These are phyloP conservation scores for Chytridiales sp. DNA, from an alignment of 371 early-diverging fungal species.

Conservation along the genomic window DNA sequence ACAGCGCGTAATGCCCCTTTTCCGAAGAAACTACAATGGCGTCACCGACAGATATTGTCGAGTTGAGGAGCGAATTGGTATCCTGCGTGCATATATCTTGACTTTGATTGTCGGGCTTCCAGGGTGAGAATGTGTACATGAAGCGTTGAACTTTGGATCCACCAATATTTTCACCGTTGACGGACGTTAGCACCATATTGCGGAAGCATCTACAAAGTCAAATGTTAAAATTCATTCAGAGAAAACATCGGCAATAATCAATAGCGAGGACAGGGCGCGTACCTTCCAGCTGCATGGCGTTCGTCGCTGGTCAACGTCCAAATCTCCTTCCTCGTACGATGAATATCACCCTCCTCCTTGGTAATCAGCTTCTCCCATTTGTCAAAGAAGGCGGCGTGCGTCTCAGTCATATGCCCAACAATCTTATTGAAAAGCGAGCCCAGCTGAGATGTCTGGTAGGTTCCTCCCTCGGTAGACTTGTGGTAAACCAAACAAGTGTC, in stretches of 20 bases:
- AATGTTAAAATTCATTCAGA: constrained; percentile 1
- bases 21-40: constrained; percentile 80
- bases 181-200: constrained; percentile 13
- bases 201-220: constrained; percentile 23
- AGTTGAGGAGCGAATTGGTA: constrained; percentile 24
- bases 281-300: constrained; percentile 49
- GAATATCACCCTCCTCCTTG: constrained; percentile 75
- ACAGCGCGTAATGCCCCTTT: constrained; percentile 69
- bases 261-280: constrained; percentile 6
- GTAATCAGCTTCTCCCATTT: constrained; percentile 79
- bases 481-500: constrained; percentile 71
- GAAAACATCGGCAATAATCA: background rate
- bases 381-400: constrained; percentile 65
- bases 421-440: constrained; percentile 60
- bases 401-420: constrained; percentile 59
- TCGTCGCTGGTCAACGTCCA: constrained; percentile 68
- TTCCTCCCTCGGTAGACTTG: constrained; percentile 72
- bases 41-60: constrained; percentile 73
- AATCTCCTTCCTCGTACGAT: constrained; percentile 69
- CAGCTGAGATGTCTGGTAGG: constrained; percentile 52
- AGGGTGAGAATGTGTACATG: constrained; percentile 1
- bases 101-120: background rate
- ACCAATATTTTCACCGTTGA: constrained; percentile 11
- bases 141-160: constrained; percentile 11
- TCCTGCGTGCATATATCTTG: no score